Percentiles rank a stretch among this genome's conserved stretches.
Conservation (phyloP, 1,139 yeast species). For the Protomyces pachydermus region DNA sequence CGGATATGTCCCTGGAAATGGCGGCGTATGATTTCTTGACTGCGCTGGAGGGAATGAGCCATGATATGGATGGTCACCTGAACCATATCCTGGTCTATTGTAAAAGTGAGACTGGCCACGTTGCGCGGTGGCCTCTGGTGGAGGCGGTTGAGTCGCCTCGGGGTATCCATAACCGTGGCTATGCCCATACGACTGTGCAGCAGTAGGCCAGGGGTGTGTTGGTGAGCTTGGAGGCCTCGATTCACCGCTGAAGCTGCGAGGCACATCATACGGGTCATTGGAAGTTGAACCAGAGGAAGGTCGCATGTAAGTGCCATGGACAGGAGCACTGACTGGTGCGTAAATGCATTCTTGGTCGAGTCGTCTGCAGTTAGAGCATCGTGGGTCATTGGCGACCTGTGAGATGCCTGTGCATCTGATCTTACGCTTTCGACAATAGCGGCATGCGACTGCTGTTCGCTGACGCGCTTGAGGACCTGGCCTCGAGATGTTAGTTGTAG, state of each 20-base stretch:
- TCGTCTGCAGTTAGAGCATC: constrained; percentile 23
- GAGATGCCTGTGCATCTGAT: constrained; percentile 27
- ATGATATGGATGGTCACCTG: no score
- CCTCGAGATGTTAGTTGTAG: not conserved
- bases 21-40: no score
- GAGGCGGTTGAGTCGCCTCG: no score
- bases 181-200: no score
- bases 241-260: not conserved
- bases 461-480: constrained; percentile 36
- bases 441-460: constrained; percentile 28
- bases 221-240: no score
- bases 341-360: constrained; percentile 25
- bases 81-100: no score
- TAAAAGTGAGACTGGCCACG: no score
- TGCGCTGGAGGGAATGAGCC: no score
- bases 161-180: no score
- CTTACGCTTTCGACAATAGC: constrained; percentile 27
- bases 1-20: no score
- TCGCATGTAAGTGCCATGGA: not conserved
- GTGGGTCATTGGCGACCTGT: constrained; percentile 19
- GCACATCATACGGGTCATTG: not conserved
- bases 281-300: not conserved
- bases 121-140: no score
- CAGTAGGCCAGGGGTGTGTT: no score
- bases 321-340: constrained; percentile 23